phyloP scores from a whole-genome alignment of 805 yeast genomes.

The Metschnikowia orientalis region DNA sequence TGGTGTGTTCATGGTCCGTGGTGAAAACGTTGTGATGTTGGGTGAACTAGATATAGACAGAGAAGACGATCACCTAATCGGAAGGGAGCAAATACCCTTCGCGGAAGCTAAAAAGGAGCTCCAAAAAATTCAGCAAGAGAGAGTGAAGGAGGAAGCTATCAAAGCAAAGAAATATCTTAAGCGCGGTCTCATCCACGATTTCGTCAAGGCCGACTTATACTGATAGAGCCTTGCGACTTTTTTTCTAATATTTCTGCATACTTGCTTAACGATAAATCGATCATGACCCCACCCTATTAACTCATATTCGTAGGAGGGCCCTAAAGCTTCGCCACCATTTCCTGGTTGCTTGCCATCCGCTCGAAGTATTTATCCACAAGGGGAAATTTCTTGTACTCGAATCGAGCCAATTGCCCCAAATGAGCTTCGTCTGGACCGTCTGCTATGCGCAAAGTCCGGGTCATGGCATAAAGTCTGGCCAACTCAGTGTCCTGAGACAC shows the following conservation, averaged over 20 bases:
- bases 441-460: slow-evolving; percentile 57
- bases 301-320: no score
- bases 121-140: slow-evolving; percentile 25
- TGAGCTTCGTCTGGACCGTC: slow-evolving; percentile 73
- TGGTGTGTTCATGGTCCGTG: slow-evolving; percentile 86
- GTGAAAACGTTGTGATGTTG: slow-evolving; percentile 90
- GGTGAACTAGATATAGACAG: slow-evolving; percentile 90
- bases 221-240: slow-evolving; percentile 19
- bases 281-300: slow-evolving; percentile 1
- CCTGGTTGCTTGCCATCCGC: slow-evolving; percentile 17
- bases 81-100: slow-evolving; percentile 56
- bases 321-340: slow-evolving; percentile 26
- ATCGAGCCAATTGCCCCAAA: slow-evolving; percentile 50
- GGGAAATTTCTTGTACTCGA: slow-evolving; percentile 37
- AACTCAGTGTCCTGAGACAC: slow-evolving; percentile 57
- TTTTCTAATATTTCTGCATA: slow-evolving; percentile 14
- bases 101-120: slow-evolving; percentile 51
- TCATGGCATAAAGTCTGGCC: slow-evolving; percentile 47
- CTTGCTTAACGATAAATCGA: slow-evolving; percentile 10
- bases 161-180: slow-evolving; percentile 48
- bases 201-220: slow-evolving; percentile 52
- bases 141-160: slow-evolving; percentile 38
- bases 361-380: slow-evolving; percentile 35
- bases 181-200: slow-evolving; percentile 56
- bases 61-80: slow-evolving; percentile 66